Base-by-base conservation (phyloP, 306 rosid species). In the Lotus japonicus region DNA sequence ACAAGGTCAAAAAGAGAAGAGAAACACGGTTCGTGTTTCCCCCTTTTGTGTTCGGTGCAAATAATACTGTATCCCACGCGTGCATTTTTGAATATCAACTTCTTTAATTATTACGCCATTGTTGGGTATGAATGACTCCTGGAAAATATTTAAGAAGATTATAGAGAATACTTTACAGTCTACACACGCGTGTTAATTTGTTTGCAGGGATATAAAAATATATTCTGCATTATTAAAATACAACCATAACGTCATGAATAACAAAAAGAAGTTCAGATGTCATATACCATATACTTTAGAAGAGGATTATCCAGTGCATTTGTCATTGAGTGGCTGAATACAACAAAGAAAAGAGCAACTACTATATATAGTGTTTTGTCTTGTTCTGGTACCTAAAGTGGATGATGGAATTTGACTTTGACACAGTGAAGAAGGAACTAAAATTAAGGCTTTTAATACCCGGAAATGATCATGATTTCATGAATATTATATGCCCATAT, bases 361-460 rank as follows among this genome's bases (percentile, higher is more conserved):
- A n/a, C 17, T 66, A 70, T 41, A 68, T 66, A 70, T 41, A 68
- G 63, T 75, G 58, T 75, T 74, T 69, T 66, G 49, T 50, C 17
- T 51, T 64, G 44, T 69, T 66, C 36, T 51, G 41, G 13, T 35
- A 58, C 64, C 38, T 31, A 57, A 52, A 41, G 79, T 61, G 65
- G 67, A 81, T 81, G 67, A 81, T 81, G 73, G 68, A 60, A 74
- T 54, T 83, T 85, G 88, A 85, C 84, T 80, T 75, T 62, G 79
- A 77, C 76, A 74, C 53, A 38, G 50, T 57, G 14, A 63, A 28
- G 17, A 67, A 43, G 18, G 49, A 77, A 66, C 71, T 52, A 18
- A 19, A 35, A 50, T 33, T 31, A 68, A 52, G 33, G 15, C 36
- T 31, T 5, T 55, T 9, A 31, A 42, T 43, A 42, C 18, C 4